phyloP scores from a whole-genome alignment of 441 rosid species.

The Euphorbia celastroides region DNA sequence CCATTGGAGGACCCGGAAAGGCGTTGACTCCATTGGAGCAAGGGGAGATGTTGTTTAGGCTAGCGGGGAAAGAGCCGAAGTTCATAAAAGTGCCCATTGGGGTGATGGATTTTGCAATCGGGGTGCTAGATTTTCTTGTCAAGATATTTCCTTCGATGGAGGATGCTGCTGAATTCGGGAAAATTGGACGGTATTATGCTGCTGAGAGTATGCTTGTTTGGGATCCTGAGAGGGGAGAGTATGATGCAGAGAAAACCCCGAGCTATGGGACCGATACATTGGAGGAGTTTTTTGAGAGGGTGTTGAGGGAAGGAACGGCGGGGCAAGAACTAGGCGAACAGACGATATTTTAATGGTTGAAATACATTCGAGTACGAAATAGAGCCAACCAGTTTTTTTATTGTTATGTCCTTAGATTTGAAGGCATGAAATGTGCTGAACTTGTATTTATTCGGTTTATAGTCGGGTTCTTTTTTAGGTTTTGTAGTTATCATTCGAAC shows the following conservation, averaged over 20 bases:
- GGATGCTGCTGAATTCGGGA: conserved; percentile 95
- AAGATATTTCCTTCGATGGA: conserved; percentile 70
- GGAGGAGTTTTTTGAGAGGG: conserved; percentile 73
- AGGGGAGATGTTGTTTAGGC: conserved; percentile 71
- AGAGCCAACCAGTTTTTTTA: too few relatives aligned
- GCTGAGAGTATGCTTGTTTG: conserved; percentile 87
- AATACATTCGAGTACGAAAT: too few relatives aligned
- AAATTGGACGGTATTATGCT: conserved; percentile 89
- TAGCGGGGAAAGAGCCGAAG: conserved; percentile 72
- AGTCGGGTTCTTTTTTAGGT: too few relatives aligned
- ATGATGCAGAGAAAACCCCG: conserved; percentile 79
- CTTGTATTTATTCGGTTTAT: too few relatives aligned
- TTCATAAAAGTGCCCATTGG: conserved; percentile 85
- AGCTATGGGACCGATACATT: conserved; percentile 78
- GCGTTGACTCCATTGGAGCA: conserved; percentile 87
- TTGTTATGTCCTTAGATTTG: too few relatives aligned
- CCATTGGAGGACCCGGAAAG: conserved; percentile 92
- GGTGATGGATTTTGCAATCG: conserved; percentile 83
- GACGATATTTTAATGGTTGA: conserved; percentile 34
- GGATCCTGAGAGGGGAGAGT: conserved; percentile 82
- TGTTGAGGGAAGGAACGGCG: conserved; percentile 77
- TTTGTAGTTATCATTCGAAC: too few relatives aligned
- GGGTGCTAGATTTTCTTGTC: conserved; percentile 57
- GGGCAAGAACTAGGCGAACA: conserved; percentile 97
- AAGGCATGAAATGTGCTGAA: too few relatives aligned